phyloP scores from a whole-genome alignment of 148 eudicot genomes.

The Limonium bicolor region DNA sequence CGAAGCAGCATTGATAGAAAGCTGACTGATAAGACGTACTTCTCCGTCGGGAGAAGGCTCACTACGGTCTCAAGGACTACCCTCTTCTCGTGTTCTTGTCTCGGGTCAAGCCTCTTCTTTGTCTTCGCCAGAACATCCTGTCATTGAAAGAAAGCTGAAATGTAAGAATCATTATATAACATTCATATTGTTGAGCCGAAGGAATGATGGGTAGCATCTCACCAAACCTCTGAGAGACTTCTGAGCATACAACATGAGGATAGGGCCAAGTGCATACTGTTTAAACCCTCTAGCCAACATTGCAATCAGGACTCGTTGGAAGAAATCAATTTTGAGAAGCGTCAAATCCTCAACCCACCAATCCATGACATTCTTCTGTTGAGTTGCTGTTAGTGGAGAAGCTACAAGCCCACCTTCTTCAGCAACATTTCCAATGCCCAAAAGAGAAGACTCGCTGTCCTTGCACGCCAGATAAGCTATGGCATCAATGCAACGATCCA shows the following conservation, averaged over 20 bases:
- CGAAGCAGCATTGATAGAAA: conserved; percentile 87
- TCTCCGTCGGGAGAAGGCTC: conserved; percentile 82
- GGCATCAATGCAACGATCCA: conserved; percentile 66
- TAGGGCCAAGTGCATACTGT: conserved; percentile 70
- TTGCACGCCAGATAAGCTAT: conserved; percentile 60
- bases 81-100: conserved; percentile 79
- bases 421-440: too few species aligned
- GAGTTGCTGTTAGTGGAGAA: conserved; percentile 16
- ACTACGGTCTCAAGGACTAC: conserved; percentile 79
- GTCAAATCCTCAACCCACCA: conserved; percentile 98
- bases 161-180: not conserved
- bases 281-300: conserved; percentile 79
- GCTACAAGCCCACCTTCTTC: conserved; percentile 12
- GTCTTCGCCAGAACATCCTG: conserved; percentile 76
- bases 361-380: conserved; percentile 44
- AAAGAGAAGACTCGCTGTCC: conserved; percentile 28
- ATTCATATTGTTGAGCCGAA: not conserved
- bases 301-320: conserved; percentile 68
- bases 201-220: too few species aligned
- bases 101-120: conserved; percentile 66
- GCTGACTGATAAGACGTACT: conserved; percentile 61
- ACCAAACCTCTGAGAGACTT: conserved; percentile 90
- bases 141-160: conserved; percentile 3
- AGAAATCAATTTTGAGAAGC: conserved; percentile 66
- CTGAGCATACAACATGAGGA: conserved; percentile 85